Evolutionary conservation across 116 monocot species (phyloP).

Genomic region (Cymodocea nodosa): DNA sequence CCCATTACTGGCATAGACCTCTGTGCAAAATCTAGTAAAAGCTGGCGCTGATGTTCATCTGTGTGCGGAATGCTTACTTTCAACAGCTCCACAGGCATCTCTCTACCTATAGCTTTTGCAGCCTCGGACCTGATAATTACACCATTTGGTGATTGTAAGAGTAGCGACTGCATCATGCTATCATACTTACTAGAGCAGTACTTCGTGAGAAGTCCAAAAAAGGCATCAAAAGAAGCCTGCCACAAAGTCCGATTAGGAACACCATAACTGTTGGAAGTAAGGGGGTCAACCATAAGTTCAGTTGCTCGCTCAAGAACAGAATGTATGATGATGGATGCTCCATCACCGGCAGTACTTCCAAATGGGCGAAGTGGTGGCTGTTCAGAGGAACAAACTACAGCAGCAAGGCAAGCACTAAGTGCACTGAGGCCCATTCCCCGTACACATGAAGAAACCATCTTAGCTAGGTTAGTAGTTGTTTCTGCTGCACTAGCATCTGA

Average conservation of each 20-base stretch:
- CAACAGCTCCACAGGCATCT: slow-evolving; percentile 73
- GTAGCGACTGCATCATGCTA: slow-evolving; percentile 49
- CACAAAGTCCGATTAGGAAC: slow-evolving; percentile 49
- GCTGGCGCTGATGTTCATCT: slow-evolving; percentile 41
- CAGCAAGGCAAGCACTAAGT: slow-evolving; percentile 79
- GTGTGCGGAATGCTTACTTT: slow-evolving; percentile 75
- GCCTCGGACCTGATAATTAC: slow-evolving; percentile 22
- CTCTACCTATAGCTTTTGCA: slow-evolving; percentile 41
- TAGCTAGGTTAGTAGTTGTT: slow-evolving; percentile 43
- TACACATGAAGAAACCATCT: slow-evolving; percentile 36
- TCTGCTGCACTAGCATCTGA: slow-evolving; percentile 41
- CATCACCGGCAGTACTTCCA: slow-evolving; percentile 70
- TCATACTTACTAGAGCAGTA: slow-evolving; percentile 72
- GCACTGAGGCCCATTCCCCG: slow-evolving; percentile 42
- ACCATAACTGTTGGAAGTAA: slow-evolving; percentile 31
- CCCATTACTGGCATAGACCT: slow-evolving; percentile 14
- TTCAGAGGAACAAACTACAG: slow-evolving; percentile 77
- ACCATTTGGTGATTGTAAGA: slow-evolving; percentile 18
- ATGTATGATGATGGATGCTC: slow-evolving; percentile 57
- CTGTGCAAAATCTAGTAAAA: slow-evolving; percentile 59
- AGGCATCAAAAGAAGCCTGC: slow-evolving; percentile 88
- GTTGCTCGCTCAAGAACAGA: slow-evolving; percentile 65
- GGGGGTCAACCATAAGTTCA: slow-evolving; percentile 30
- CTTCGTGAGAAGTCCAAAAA: slow-evolving; percentile 62
- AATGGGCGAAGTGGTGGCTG: slow-evolving; percentile 82